Base-by-base conservation (phyloP, 805 yeast species). In the Saccharomyces eubayanus region DNA sequence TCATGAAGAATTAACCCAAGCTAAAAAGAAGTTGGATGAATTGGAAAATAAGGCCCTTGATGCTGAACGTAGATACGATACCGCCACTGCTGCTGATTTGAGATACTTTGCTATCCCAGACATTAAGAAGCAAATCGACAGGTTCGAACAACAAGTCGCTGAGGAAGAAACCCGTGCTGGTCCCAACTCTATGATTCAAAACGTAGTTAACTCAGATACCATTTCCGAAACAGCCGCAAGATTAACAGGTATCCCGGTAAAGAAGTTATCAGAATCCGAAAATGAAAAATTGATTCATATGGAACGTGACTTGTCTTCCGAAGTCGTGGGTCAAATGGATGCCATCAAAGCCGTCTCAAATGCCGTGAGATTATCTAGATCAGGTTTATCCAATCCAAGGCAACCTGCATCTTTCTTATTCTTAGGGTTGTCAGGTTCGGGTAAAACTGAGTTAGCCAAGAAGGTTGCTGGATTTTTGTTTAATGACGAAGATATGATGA, bases 31-130 rank as follows among this genome's bases (percentile, higher is more conserved):
- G 71, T 78, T 94, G 60, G 97, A 92, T 63, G 98, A 94, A 59
- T 78, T 94, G 64, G 96, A 89, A 67, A 83, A 81, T 68, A 94
- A 94, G 74, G 98, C 98, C 4, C 79, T 76, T 53, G 98, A 94
- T 72, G 99, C 99, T 27, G 98, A 92, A 71, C 89, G 99, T 79
- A 86, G 97, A 68, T 88, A 88, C 59, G 99, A 94, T 69, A 89
- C 90, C 31, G 92, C 86, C 5, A 80, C 97, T 10, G 96, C 95
- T 51, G 98, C 99, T 21, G 99, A 94, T 72, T 79, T 94, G 70
- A 82, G 96, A 71, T 94, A 91, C 77, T 94, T 89, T 77, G 99
- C 98, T 28, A 94, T 94, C 65, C 99, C 99, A 8, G 97, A 92
- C 64, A 77, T 94, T 55, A 78, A 85, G 72, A 79, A 80, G 63